Conservation (phyloP, 495 filamentous ascomycete species). For the Penicillium goetzii region DNA sequence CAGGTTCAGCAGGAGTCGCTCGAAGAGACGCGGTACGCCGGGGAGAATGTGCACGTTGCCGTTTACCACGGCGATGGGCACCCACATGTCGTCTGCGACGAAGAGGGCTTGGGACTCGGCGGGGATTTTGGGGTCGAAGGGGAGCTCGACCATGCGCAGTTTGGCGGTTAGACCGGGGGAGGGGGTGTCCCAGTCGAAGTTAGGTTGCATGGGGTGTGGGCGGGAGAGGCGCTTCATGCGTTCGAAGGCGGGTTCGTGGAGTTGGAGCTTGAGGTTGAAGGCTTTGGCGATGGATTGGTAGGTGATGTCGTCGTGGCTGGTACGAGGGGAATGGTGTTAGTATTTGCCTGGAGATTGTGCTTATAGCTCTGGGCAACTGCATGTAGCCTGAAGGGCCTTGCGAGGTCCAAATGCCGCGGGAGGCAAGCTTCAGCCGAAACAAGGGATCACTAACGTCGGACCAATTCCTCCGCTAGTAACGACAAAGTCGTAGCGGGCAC, state of each 20-base stretch:
- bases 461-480: conserved; percentile 95
- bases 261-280: conserved; percentile 72
- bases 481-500: conserved; percentile 85
- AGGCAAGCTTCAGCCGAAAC: conserved; percentile 6
- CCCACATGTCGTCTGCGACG: conserved; percentile 82
- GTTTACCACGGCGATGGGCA: conserved; percentile 84
- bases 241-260: conserved; percentile 74
- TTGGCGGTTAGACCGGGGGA: conserved; percentile 78
- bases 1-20: conserved; percentile 73
- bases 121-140: conserved; percentile 66
- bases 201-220: conserved; percentile 67
- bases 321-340: neutral
- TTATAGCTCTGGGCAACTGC: neutral
- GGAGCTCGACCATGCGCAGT: conserved; percentile 86
- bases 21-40: conserved; percentile 85
- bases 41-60: conserved; percentile 93
- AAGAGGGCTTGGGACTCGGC: conserved; percentile 72
- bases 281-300: conserved; percentile 92
- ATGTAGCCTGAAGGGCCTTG: neutral
- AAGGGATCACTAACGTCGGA: conserved; percentile 67
- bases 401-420: neutral
- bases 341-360: neutral
- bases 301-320: conserved; percentile 89
- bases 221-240: conserved; percentile 83
- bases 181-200: conserved; percentile 85